Conservation (phyloP, 208 protist genomes). For the Borovskyia barvae region DNA sequence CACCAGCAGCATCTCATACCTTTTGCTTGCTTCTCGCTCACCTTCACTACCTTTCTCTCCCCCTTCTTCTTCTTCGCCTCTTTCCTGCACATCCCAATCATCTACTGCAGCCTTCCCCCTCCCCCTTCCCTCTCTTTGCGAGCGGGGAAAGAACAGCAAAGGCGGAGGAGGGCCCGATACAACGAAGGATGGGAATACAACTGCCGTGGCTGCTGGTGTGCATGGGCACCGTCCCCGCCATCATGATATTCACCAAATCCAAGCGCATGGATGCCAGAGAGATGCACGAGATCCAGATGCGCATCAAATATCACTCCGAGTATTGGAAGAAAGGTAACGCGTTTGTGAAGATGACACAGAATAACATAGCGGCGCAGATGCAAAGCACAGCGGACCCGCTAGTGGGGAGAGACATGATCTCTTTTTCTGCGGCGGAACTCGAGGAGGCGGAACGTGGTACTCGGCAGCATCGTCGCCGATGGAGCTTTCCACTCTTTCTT, state of each 20-base stretch:
- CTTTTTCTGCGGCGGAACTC: conserved; percentile 20
- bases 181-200: conserved; percentile 24
- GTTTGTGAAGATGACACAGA: conserved; percentile 38
- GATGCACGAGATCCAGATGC: conserved; percentile 83
- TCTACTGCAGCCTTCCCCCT: no score
- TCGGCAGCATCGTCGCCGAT: not conserved
- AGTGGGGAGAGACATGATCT: conserved; percentile 32
- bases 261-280: conserved; percentile 76
- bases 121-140: no score
- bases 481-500: no score
- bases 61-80: conserved; percentile 13
- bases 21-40: no score
- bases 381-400: conserved; percentile 33
- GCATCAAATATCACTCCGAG: conserved; percentile 74
- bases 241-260: conserved; percentile 73
- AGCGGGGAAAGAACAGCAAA: not conserved
- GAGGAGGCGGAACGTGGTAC: conserved; percentile 8
- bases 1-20: no score
- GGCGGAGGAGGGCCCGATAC: not conserved
- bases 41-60: not conserved
- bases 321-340: conserved; percentile 73
- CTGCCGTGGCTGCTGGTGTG: conserved; percentile 73
- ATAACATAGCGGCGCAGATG: conserved; percentile 25
- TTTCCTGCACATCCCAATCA: not conserved
- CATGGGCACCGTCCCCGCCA: conserved; percentile 51